Evolutionary conservation across 73 alveolate species (phyloP).

Genomic region (Paramecium octaurelia): DNA sequence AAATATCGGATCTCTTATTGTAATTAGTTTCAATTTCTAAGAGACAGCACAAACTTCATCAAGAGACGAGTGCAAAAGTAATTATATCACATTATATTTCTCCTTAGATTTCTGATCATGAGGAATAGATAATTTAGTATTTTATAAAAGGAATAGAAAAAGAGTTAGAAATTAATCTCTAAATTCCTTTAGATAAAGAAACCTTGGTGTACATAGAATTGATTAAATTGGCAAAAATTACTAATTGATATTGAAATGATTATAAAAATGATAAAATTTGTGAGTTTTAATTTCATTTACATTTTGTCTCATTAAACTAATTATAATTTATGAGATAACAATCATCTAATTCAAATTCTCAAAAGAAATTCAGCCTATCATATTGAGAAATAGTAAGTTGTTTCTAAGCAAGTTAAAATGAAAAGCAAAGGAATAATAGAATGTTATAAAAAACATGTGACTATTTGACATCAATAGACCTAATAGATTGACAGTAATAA

Average conservation of each 20-base stretch:
- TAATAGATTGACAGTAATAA: no score
- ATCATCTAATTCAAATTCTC: neutral
- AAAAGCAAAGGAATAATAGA: no score
- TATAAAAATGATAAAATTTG: neutral
- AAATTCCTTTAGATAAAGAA: neutral
- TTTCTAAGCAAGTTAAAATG: no score
- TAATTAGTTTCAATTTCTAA: neutral
- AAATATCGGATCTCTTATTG: neutral
- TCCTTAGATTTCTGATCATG: neutral
- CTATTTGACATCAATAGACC: no score
- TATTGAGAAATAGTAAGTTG: neutral
- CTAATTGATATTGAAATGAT: neutral
- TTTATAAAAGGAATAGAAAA: neutral
- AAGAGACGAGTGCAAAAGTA: neutral
- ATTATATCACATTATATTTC: neutral
- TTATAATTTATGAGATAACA: neutral
- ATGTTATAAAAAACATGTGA: no score
- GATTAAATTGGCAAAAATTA: slow-evolving; percentile 24
- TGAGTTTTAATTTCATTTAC: neutral
- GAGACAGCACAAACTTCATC: neutral
- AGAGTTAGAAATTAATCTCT: neutral
- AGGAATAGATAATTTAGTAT: neutral
- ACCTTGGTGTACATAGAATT: slow-evolving; percentile 5
- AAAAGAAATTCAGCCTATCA: neutral
- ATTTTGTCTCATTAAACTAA: neutral